Conservation (phyloP, 2,329 filamentous ascomycete genomes). For the Botrytis paeoniae region DNA sequence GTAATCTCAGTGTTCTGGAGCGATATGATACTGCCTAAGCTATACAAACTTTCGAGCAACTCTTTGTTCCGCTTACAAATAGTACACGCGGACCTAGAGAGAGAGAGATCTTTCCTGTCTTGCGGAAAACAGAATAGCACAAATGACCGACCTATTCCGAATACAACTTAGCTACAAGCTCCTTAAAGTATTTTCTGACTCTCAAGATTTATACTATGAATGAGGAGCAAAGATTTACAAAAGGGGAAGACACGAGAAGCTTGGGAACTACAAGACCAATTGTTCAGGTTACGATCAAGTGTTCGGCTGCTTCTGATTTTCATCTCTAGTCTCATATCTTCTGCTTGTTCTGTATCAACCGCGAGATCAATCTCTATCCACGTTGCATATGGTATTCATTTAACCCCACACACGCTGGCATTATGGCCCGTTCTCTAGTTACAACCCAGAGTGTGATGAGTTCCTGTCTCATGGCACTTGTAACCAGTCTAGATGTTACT, state of each 20-base stretch:
- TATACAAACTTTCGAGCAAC: neutral
- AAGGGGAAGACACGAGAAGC: neutral
- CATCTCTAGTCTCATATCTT: neutral
- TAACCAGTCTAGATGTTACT: neutral
- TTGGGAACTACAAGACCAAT: neutral
- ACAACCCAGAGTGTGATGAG: too few species aligned
- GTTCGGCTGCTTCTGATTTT: neutral
- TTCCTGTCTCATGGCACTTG: neutral
- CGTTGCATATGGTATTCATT: too few species aligned
- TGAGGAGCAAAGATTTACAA: neutral
- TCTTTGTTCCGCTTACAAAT: neutral
- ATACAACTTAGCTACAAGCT: neutral
- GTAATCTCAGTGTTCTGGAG: neutral
- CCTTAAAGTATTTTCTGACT: neutral
- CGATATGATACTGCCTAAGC: neutral
- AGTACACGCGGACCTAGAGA: too few species aligned
- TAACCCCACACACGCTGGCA: neutral
- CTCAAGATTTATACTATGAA: neutral
- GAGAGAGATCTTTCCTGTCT: neutral
- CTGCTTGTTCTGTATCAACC: neutral
- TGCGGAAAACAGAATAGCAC: neutral
- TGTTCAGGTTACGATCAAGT: neutral
- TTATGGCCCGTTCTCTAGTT: neutral
- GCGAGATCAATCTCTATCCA: too few species aligned
- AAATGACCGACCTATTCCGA: neutral